These are phyloP conservation scores for Wakefieldia striispora DNA, from an alignment of 768 basidiomycete genomes.

Conservation along the genomic window DNA sequence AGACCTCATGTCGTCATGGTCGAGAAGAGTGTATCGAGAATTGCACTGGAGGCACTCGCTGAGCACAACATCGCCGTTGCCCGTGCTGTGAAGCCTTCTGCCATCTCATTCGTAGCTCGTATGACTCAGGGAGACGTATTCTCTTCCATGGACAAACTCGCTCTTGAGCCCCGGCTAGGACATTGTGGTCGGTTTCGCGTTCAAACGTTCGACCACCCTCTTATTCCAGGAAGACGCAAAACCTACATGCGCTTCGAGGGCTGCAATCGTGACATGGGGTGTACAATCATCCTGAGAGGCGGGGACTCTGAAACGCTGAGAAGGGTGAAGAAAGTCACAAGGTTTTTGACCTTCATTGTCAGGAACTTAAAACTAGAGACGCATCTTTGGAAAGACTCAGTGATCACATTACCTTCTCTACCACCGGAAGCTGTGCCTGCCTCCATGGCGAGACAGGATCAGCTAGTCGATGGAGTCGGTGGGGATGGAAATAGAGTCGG, in stretches of 20 bases:
- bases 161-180: slow-evolving; percentile 84
- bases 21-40: slow-evolving; percentile 85
- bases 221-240: slow-evolving; percentile 93
- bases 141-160: slow-evolving; percentile 92
- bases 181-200: slow-evolving; percentile 83
- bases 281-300: slow-evolving; percentile 90
- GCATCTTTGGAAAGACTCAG: slow-evolving; percentile 88
- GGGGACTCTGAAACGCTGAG: slow-evolving; percentile 77
- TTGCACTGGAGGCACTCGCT: slow-evolving; percentile 85
- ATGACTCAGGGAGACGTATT: slow-evolving; percentile 96
- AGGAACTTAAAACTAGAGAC: slow-evolving; percentile 93
- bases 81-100: slow-evolving; percentile 82
- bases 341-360: slow-evolving; percentile 90
- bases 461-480: slow-evolving; percentile 18
- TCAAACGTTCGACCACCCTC: slow-evolving; percentile 90
- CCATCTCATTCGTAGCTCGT: slow-evolving; percentile 83
- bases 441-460: slow-evolving; percentile 27
- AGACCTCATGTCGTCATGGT: slow-evolving; percentile 92
- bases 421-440: slow-evolving; percentile 62
- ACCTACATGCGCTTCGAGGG: slow-evolving; percentile 99
- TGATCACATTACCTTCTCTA: slow-evolving; percentile 70
- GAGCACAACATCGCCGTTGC: slow-evolving; percentile 89
- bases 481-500: slow-evolving; percentile 20
- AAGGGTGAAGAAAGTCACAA: slow-evolving; percentile 88
- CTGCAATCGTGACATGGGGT: slow-evolving; percentile 88